A percentile compares a stretch with the other conserved stretches of the same genome.
phyloP scores from a whole-genome alignment of 129 eudicot species.

The Chrysanthemum seticuspe region DNA sequence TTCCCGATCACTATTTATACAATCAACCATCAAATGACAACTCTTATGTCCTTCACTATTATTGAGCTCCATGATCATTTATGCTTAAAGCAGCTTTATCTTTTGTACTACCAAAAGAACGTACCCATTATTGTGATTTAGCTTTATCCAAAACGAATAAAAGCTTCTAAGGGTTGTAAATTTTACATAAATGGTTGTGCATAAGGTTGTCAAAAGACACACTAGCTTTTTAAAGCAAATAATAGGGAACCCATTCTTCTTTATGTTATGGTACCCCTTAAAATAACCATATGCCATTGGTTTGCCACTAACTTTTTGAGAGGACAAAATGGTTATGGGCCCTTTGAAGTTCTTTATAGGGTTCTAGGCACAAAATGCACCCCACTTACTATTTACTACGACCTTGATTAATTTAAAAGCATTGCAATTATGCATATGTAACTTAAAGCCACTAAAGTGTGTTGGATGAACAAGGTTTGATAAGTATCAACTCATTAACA shows the following conservation, averaged over 20 bases:
- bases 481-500: background rate
- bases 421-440: background rate
- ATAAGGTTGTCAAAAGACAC: slow-evolving; percentile 19
- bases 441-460: background rate
- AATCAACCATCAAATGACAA: background rate
- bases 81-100: slow-evolving; percentile 26
- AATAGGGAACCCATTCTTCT: slow-evolving; percentile 25
- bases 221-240: slow-evolving; percentile 25
- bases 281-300: slow-evolving; percentile 31
- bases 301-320: slow-evolving; percentile 33
- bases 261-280: slow-evolving; percentile 33
- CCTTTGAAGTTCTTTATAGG: slow-evolving; percentile 11
- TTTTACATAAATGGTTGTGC: slow-evolving; percentile 18
- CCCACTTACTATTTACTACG: slow-evolving; percentile 15
- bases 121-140: slow-evolving; percentile 13
- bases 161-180: slow-evolving; percentile 6
- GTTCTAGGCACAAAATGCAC: slow-evolving; percentile 23
- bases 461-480: background rate
- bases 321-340: slow-evolving; percentile 33
- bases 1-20: background rate
- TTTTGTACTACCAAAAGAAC: slow-evolving; percentile 22
- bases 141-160: slow-evolving; percentile 1
- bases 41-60: slow-evolving; percentile 21
- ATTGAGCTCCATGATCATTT: slow-evolving; percentile 26
- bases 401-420: background rate